Evolutionary conservation across 2,329 filamentous ascomycete species (phyloP), one percentile per base, ranked within the genome.

Genomic region (Penicillium sp.): DNA sequence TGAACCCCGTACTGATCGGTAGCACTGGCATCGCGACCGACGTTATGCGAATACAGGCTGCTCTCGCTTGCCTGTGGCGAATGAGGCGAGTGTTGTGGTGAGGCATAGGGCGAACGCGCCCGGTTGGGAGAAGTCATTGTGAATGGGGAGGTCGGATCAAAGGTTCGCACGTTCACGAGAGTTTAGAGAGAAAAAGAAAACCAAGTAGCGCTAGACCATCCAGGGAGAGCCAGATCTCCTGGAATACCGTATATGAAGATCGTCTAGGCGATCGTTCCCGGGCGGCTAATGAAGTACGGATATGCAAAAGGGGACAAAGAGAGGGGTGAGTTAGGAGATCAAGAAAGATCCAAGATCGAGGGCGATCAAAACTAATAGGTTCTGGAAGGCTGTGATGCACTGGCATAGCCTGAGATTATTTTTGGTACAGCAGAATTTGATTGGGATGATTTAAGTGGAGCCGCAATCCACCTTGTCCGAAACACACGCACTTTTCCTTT

Each of bases 391-490:
- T 49, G 29, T 49, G 46, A 24, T 44, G 52, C 37, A 54, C 45
- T 52, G 37, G 55, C 54, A 54, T 58, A 60, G 51, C 59, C 57
- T 56, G 54, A 48, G 51, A 48, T 48, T 65, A 65, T 65, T 65
- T 65, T 65, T 64, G 63, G 63, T 53, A 52, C 11, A 31, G 52
- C 49, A 61, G 39, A 60, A 52, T 61, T 48, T 65, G 60, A 65
- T 64, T 63, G 55, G 52, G 13, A 31, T 31, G 29, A 31, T 14
- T 31, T 31, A 13, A 29, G 29, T 31, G 29, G 29, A 31, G 10
- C 27, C 27, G 27, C 27, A 53, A 51, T 26, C 26, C 26, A 26
- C 26, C 7, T 3, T 29, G 13, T 33, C 31, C 31, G 31, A 33
- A 16, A 33, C 31, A 31, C 11, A 14, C 31, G 2, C 9, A 29